Conservation (phyloP, 148 eudicot species). For the Rhododendron molle region DNA sequence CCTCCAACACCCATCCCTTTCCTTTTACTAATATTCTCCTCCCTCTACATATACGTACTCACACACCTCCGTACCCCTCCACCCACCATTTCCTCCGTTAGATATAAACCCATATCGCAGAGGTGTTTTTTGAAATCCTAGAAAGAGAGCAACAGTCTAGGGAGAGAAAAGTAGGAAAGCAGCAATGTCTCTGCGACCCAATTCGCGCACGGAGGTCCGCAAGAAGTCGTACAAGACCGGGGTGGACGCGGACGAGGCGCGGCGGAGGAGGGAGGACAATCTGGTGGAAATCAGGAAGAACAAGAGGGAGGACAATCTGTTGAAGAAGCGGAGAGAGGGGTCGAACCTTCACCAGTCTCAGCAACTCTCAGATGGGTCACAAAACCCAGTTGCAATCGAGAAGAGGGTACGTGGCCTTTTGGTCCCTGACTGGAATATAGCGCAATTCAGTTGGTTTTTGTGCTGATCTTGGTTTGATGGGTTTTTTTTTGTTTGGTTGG, state of each 20-base stretch:
- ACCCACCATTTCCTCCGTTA: neutral
- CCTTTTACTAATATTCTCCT: neutral
- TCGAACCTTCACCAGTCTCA: conserved; percentile 35
- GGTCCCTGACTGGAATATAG: neutral
- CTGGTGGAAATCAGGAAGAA: conserved; percentile 91
- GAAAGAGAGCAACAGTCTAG: neutral
- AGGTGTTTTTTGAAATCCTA: neutral
- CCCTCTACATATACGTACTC: neutral
- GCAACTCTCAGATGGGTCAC: conserved; percentile 48
- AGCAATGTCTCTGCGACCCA: conserved; percentile 71
- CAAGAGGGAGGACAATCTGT: conserved; percentile 74
- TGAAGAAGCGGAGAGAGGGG: conserved; percentile 81
- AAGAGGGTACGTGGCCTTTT: conserved; percentile 38
- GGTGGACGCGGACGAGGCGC: conserved; percentile 86
- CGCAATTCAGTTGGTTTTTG: neutral
- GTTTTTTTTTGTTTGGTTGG: neutral
- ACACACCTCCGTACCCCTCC: neutral
- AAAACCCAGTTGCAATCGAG: conserved; percentile 37
- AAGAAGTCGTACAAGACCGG: conserved; percentile 84
- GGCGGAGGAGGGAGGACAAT: conserved; percentile 84
- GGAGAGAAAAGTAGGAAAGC: neutral
- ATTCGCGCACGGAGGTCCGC: conserved; percentile 59
- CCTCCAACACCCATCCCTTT: neutral
- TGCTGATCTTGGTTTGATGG: conserved; percentile 27
- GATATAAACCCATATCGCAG: neutral